These are phyloP conservation scores for Elaeis oleifera DNA, from an alignment of 202 grass and related monocot genomes.

Conservation along the genomic window DNA sequence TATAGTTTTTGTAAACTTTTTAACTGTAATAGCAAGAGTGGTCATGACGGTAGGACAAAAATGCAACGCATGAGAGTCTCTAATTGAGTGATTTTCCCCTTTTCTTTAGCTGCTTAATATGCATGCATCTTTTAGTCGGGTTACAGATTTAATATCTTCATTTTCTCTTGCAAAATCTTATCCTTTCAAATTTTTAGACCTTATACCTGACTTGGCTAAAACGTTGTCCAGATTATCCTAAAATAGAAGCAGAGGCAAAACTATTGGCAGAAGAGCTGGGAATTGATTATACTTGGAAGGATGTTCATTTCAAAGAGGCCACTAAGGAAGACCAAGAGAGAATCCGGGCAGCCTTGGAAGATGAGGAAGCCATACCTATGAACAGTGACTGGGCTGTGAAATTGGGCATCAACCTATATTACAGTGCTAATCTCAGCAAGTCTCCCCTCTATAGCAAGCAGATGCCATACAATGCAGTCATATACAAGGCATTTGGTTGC, in stretches of 20 bases:
- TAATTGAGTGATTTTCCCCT: too few species aligned
- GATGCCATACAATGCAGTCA: constrained; percentile 89
- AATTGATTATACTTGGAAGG: constrained; percentile 68
- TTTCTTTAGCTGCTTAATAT: too few species aligned
- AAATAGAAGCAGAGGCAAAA: constrained; percentile 71
- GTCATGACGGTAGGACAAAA: too few species aligned
- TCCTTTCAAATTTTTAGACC: too few species aligned
- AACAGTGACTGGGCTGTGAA: constrained; percentile 95
- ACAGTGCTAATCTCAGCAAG: constrained; percentile 90
- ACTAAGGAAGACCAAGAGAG: constrained; percentile 43
- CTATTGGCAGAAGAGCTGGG: constrained; percentile 63
- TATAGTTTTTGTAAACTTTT: too few species aligned
- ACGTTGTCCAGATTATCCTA: constrained; percentile 70
- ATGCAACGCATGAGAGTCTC: too few species aligned
- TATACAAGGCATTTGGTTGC: constrained; percentile 84
- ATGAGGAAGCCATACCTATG: constrained; percentile 79
- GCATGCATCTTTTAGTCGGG: too few species aligned
- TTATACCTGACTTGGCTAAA: too few species aligned
- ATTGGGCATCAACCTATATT: constrained; percentile 96
- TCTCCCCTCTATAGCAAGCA: constrained; percentile 96
- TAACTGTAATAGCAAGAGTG: too few species aligned
- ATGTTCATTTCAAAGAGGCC: constrained; percentile 58
- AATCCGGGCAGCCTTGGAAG: constrained; percentile 59
- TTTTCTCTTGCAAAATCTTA: too few species aligned
- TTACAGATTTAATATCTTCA: too few species aligned